These are phyloP conservation scores for Sicyos edulis DNA, from an alignment of 306 rosid species.

Conservation along the genomic window DNA sequence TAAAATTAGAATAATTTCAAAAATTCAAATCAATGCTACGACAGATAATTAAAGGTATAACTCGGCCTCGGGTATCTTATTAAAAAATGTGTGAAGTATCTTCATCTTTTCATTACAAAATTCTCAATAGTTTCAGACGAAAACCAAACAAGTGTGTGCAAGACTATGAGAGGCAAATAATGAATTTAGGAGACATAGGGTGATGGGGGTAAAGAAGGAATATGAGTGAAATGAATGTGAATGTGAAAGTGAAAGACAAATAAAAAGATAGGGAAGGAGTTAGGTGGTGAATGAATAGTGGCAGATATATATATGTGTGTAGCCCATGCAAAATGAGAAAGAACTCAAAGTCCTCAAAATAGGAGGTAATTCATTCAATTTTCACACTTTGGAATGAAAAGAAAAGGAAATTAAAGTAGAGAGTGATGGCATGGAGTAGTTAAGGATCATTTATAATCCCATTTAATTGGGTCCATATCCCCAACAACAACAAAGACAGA, in stretches of 20 bases:
- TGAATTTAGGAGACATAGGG: background rate
- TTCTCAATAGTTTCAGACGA: no score
- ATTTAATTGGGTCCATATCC: slow-evolving; percentile 12
- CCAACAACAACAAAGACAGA: slow-evolving; percentile 9
- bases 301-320: no score
- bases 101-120: no score
- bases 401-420: background rate
- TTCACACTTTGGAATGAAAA: background rate
- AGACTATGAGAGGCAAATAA: background rate
- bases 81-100: no score
- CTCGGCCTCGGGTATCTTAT: no score
- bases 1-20: background rate
- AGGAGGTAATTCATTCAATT: slow-evolving; percentile 5
- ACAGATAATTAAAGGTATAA: no score
- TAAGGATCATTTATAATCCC: slow-evolving; percentile 17
- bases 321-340: background rate
- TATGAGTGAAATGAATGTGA: background rate
- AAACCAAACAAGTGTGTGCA: background rate
- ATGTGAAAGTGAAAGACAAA: slow-evolving; percentile 10
- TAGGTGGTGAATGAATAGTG: background rate
- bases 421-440: slow-evolving; percentile 19
- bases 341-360: background rate
- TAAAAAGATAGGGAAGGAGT: slow-evolving; percentile 1
- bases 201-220: background rate
- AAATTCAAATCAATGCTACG: no score